A percentile compares a stretch with the other conserved stretches of the same genome.
Evolutionary conservation across 306 rosid genomes (phyloP).

Genomic region (Medicago lupulina): DNA sequence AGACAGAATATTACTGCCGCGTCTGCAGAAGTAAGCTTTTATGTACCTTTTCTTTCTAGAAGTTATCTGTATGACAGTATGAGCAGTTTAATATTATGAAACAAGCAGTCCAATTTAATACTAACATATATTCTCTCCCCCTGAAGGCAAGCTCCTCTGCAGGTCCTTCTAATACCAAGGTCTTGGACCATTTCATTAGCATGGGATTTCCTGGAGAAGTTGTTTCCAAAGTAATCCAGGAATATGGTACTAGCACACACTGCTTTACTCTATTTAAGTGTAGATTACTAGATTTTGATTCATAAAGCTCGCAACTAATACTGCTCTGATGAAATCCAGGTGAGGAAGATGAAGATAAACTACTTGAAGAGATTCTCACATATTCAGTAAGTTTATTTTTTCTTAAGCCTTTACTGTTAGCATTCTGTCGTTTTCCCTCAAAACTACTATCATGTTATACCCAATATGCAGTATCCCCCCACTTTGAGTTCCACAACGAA

Average conservation of each 20-base stretch:
- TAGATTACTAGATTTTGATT: constrained; percentile 12
- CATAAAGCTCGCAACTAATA: constrained; percentile 36
- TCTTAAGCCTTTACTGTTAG: constrained; percentile 17
- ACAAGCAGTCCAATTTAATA: too few species aligned
- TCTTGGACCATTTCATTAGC: constrained; percentile 60
- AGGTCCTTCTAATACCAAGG: constrained; percentile 71
- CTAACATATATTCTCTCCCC: constrained; percentile 41
- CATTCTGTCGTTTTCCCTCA: constrained; percentile 23
- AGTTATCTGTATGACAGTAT: constrained; percentile 21
- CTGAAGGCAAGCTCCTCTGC: constrained; percentile 68
- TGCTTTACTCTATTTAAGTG: constrained; percentile 35
- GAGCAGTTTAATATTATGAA: too few species aligned
- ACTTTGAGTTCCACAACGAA: not conserved
- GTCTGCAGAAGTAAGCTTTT: constrained; percentile 56
- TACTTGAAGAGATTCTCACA: constrained; percentile 81
- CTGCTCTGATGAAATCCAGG: constrained; percentile 62
- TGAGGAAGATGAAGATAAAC: constrained; percentile 71
- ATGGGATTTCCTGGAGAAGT: constrained; percentile 83
- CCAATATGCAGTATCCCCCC: constrained; percentile 7
- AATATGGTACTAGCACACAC: constrained; percentile 65
- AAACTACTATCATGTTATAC: constrained; percentile 33
- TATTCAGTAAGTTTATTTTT: constrained; percentile 68
- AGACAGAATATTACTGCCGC: constrained; percentile 51
- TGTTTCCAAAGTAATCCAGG: constrained; percentile 79
- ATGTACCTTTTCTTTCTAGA: not conserved